These are phyloP conservation scores for Podospora sp. DNA, from an alignment of 495 filamentous ascomycete genomes.

Conservation along the genomic window DNA sequence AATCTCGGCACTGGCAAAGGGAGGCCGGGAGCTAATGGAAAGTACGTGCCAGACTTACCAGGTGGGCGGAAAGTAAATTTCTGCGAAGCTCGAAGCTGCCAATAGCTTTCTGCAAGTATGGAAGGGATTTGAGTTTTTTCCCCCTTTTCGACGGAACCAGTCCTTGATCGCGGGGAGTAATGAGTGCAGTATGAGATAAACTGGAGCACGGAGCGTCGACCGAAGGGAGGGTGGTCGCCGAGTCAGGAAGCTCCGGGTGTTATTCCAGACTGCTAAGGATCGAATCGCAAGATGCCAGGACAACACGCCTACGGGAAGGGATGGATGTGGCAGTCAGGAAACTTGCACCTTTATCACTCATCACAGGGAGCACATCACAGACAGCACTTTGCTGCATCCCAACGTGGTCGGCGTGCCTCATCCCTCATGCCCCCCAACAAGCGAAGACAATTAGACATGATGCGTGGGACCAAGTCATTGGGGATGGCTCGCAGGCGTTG, in stretches of 20 bases:
- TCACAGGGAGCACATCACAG: constrained; percentile 5
- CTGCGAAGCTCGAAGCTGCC: constrained; percentile 14
- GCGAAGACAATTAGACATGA: constrained; percentile 26
- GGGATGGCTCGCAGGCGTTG: constrained; percentile 14
- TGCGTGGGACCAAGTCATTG: constrained; percentile 26
- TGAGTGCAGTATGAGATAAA: constrained; percentile 28
- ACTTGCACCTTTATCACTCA: constrained; percentile 21
- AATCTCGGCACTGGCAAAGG: constrained; percentile 18
- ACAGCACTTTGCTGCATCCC: not conserved
- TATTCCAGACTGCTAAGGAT: not conserved
- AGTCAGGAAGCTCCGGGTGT: constrained; percentile 25
- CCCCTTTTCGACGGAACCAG: constrained; percentile 22
- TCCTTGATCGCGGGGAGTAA: constrained; percentile 13
- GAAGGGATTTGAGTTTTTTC: not conserved
- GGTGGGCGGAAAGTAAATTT: constrained; percentile 6
- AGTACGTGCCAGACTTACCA: constrained; percentile 8
- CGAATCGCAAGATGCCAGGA: constrained; percentile 12
- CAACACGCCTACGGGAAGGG: constrained; percentile 10
- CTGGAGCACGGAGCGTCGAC: constrained; percentile 28
- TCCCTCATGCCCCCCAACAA: constrained; percentile 5
- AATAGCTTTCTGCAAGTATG: constrained; percentile 7
- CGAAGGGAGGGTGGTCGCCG: constrained; percentile 26
- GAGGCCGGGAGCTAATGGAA: constrained; percentile 8
- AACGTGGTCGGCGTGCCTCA: not conserved
- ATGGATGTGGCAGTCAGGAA: constrained; percentile 7